Evolutionary conservation across 306 rosid species (phyloP).

Genomic region (Rosa persica): DNA sequence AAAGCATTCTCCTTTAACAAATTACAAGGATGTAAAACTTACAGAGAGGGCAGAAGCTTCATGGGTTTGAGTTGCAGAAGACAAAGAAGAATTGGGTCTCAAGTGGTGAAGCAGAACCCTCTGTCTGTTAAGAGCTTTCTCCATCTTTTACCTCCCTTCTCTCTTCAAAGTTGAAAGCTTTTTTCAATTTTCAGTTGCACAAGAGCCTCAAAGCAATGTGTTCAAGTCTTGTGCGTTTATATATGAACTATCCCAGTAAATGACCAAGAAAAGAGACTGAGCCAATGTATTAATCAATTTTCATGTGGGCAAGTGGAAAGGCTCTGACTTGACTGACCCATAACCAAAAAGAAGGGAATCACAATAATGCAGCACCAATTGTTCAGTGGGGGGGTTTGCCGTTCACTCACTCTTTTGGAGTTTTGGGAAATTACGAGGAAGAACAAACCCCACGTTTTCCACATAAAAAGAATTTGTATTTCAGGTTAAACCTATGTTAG

Average conservation of each 20-base stretch:
- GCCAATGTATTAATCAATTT: neutral
- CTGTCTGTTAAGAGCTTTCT: constrained; percentile 74
- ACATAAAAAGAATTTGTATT: neutral
- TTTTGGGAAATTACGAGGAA: neutral
- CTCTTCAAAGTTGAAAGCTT: constrained; percentile 2
- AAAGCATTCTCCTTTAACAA: neutral
- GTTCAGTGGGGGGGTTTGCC: neutral
- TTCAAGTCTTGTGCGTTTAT: neutral
- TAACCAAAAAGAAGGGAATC: neutral
- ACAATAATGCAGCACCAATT: neutral
- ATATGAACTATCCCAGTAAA: too few relatives aligned
- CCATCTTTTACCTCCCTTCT: constrained; percentile 43
- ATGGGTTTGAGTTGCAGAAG: constrained; percentile 20
- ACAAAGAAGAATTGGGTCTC: constrained; percentile 53
- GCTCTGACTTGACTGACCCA: neutral
- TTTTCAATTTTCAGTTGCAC: neutral
- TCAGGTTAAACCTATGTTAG: neutral
- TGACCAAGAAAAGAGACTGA: neutral
- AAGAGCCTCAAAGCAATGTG: neutral
- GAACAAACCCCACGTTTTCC: neutral
- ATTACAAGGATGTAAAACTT: constrained; percentile 21
- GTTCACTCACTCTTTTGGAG: too few relatives aligned
- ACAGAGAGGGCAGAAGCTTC: constrained; percentile 57
- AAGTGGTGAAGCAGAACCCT: constrained; percentile 63
- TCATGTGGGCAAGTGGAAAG: neutral